Base-by-base conservation (phyloP, 805 yeast genomes). In the Wickerhamiella australiensis region DNA sequence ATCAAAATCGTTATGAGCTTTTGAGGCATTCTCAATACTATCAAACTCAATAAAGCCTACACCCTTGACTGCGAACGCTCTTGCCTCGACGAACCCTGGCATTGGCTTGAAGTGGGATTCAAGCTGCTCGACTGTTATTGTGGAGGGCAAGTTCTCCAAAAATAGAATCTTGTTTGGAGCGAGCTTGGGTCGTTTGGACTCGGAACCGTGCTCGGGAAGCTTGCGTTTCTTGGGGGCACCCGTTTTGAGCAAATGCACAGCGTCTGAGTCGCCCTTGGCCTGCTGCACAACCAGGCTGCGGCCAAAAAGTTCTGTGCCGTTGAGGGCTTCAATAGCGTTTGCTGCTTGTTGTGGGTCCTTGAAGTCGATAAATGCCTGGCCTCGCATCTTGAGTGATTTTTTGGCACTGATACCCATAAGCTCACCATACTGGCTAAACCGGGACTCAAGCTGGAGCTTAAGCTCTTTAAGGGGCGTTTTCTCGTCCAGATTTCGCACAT, bases 1-100 rank as follows among this genome's bases (percentile, higher is more conserved):
- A 6, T 12, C 38, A 13, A 47, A 20, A 5, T 22, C 43, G 11
- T 12, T 44, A 11, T 54, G 13, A 7, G 57, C 57, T 0, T 45
- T 43, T 3, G 47, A 23, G 1, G 60, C 60, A 9, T 53, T 45
- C 7, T 46, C 58, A 1, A 31, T 47, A 1, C 42, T 17, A 12
- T 42, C 77, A 61, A 80, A 90, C 57, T 90, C 96, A 2, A 90
- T 73, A 63, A 90, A 82, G 9, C 92, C 94, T 42, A 90, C 74
- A 35, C 75, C 75, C 41, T 85, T 72, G 5, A 79, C 75, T 2
- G 74, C 70, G 23, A 90, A 86, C 33, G 78, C 65, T 48, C 94
- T 75, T 1, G 80, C 68, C 55, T 80, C 84, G 11, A 75, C 65
- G 54, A 82, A 81, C 0, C 95, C 95, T 0, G 69, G 65, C 53